Evolutionary conservation across 2,329 filamentous ascomycete species (phyloP).

Genomic region (Penicillium sp.): DNA sequence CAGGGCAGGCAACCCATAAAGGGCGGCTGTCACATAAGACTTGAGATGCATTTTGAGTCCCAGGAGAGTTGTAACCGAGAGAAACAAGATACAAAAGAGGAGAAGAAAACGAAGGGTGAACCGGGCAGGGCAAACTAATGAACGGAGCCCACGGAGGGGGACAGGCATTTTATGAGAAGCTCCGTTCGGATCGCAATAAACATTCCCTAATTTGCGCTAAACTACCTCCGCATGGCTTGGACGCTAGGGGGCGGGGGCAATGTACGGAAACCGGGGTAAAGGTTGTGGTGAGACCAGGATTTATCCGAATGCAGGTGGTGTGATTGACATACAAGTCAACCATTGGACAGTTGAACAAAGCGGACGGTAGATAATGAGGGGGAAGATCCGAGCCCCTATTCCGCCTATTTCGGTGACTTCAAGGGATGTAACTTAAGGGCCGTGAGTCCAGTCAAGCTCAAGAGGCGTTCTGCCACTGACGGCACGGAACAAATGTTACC

Average conservation of each 20-base stretch:
- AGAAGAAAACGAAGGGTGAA: conserved; percentile 31
- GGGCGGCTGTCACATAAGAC: conserved; percentile 33
- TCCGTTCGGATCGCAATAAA: conserved; percentile 16
- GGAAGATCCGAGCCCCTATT: conserved; percentile 19
- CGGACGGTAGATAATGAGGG: conserved; percentile 15
- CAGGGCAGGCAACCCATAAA: conserved; percentile 36
- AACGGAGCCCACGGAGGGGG: conserved; percentile 28
- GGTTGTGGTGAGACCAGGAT: conserved; percentile 15
- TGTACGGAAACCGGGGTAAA: conserved; percentile 24
- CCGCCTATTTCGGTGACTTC: not conserved
- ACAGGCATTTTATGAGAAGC: conserved; percentile 25
- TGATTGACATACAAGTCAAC: conserved; percentile 8
- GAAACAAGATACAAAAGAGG: conserved; percentile 32
- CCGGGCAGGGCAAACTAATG: conserved; percentile 31
- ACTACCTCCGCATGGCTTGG: conserved; percentile 23
- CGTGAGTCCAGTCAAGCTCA: conserved; percentile 21
- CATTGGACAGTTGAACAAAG: conserved; percentile 12
- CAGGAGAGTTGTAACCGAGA: conserved; percentile 30
- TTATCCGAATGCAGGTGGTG: conserved; percentile 25
- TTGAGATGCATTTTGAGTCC: conserved; percentile 40
- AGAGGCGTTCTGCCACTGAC: conserved; percentile 21
- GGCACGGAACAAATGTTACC: conserved; percentile 13
- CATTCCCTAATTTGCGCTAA: conserved; percentile 17
- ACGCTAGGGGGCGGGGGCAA: conserved; percentile 25
- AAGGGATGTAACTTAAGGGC: conserved; percentile 1